phyloP scores from a whole-genome alignment of 306 rosid species.

The Benincasa hispida region DNA sequence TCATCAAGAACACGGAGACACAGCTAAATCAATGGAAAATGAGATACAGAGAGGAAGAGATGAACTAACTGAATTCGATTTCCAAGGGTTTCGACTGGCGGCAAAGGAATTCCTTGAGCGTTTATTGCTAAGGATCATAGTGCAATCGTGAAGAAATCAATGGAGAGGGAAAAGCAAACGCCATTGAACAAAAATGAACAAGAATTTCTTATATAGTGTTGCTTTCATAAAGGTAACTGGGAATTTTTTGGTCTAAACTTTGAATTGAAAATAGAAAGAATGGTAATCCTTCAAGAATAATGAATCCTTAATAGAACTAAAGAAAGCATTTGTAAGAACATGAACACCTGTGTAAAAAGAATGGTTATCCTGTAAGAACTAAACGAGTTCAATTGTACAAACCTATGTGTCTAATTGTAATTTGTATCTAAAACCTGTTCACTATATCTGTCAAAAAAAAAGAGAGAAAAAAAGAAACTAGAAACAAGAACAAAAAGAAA shows the following conservation, averaged over 20 bases:
- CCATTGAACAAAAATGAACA: not conserved
- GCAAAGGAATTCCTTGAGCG: no score
- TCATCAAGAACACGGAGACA: not conserved
- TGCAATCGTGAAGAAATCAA: no score
- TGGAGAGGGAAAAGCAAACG: not conserved
- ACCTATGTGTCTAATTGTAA: not conserved
- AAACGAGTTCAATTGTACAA: slow-evolving; percentile 8
- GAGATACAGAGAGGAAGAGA: not conserved
- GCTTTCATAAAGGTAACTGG: not conserved
- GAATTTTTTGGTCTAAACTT: not conserved
- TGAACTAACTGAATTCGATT: not conserved
- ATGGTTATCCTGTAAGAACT: slow-evolving; percentile 6
- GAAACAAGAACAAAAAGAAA: no score
- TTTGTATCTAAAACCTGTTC: slow-evolving; percentile 6
- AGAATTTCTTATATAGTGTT: not conserved
- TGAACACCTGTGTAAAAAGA: not conserved
- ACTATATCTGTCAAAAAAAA: slow-evolving; percentile 3
- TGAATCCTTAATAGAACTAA: not conserved
- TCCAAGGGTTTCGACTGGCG: not conserved
- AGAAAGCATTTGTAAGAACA: not conserved
- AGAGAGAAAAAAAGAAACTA: not conserved
- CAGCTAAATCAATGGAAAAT: not conserved
- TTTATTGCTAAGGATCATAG: no score
- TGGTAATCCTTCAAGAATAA: not conserved
- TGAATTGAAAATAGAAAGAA: not conserved